Evolutionary conservation across 192 early-diverging fungal species (phyloP).

Genomic region (Paraglomus brasilianum): DNA sequence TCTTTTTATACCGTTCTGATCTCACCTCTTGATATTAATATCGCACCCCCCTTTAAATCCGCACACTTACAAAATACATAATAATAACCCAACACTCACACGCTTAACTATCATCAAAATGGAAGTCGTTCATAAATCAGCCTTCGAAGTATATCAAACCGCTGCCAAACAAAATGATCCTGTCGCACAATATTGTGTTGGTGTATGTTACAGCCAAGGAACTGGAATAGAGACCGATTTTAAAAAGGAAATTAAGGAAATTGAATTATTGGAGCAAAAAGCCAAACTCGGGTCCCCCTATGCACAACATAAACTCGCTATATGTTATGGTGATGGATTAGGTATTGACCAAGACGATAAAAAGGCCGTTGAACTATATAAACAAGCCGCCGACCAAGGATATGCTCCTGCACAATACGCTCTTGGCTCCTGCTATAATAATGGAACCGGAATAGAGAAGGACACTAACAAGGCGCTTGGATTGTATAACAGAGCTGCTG

Average conservation of each 20-base stretch:
- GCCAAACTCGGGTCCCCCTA: slow-evolving; percentile 69
- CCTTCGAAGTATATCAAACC: slow-evolving; percentile 59
- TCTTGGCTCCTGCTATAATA: slow-evolving; percentile 80
- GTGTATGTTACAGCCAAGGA: slow-evolving; percentile 58
- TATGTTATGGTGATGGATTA: slow-evolving; percentile 78
- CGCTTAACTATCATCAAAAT: too few relatives aligned
- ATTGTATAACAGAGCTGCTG: slow-evolving; percentile 55
- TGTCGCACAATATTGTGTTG: slow-evolving; percentile 54
- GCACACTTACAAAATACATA: too few relatives aligned
- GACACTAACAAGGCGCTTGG: slow-evolving; percentile 63
- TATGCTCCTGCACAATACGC: slow-evolving; percentile 43
- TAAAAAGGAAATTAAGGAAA: slow-evolving; percentile 48
- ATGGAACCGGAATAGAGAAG: slow-evolving; percentile 67
- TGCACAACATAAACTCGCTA: slow-evolving; percentile 78
- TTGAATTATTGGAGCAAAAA: slow-evolving; percentile 60
- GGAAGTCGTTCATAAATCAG: slow-evolving; percentile 12
- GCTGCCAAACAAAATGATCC: slow-evolving; percentile 55
- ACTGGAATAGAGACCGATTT: slow-evolving; percentile 52
- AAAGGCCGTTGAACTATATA: slow-evolving; percentile 1
- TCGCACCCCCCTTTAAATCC: too few relatives aligned
- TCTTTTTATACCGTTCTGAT: too few relatives aligned
- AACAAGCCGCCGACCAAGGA: neutral
- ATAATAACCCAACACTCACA: too few relatives aligned
- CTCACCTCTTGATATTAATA: too few relatives aligned
- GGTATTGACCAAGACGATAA: slow-evolving; percentile 40